phyloP scores from a whole-genome alignment of 2,329 filamentous ascomycete species.

The Fusarium sp. region DNA sequence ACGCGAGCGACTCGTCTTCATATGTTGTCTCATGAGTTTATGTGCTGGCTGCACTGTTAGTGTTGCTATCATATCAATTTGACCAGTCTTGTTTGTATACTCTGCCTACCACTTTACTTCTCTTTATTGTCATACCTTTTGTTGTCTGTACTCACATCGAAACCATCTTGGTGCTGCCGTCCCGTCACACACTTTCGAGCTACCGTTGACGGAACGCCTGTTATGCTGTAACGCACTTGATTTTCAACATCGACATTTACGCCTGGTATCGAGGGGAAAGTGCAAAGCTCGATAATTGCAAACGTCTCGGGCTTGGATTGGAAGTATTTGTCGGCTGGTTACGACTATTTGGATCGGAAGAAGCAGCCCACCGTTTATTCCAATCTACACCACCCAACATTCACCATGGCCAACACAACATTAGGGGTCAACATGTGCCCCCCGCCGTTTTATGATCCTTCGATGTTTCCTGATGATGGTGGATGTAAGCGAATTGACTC shows the following conservation, averaged over 20 bases:
- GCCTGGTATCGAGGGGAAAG: conserved; percentile 7
- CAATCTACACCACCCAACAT: not conserved
- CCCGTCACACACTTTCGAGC: conserved; percentile 14
- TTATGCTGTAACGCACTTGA: conserved; percentile 13
- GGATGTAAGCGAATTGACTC: conserved; percentile 69
- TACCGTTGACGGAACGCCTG: conserved; percentile 3
- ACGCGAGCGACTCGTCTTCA: conserved; percentile 31
- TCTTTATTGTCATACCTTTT: conserved; percentile 15
- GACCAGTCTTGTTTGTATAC: conserved; percentile 31
- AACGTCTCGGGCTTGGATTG: conserved; percentile 2
- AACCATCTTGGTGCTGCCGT: conserved; percentile 23
- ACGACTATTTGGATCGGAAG: conserved; percentile 11
- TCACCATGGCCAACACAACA: conserved; percentile 49
- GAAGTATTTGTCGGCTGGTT: not conserved
- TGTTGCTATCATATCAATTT: conserved; percentile 21
- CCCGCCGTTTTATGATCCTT: conserved; percentile 75
- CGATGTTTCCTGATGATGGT: conserved; percentile 67
- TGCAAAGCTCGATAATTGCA: not conserved
- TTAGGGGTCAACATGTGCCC: conserved; percentile 67
- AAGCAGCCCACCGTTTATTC: conserved; percentile 9
- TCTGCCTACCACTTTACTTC: conserved; percentile 1
- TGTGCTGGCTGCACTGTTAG: conserved; percentile 24
- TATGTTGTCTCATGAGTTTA: conserved; percentile 30
- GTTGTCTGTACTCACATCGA: conserved; percentile 11
- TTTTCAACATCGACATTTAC: not conserved